Evolutionary conservation across 306 rosid genomes (phyloP).

Genomic region (Lathyrus sativus): DNA sequence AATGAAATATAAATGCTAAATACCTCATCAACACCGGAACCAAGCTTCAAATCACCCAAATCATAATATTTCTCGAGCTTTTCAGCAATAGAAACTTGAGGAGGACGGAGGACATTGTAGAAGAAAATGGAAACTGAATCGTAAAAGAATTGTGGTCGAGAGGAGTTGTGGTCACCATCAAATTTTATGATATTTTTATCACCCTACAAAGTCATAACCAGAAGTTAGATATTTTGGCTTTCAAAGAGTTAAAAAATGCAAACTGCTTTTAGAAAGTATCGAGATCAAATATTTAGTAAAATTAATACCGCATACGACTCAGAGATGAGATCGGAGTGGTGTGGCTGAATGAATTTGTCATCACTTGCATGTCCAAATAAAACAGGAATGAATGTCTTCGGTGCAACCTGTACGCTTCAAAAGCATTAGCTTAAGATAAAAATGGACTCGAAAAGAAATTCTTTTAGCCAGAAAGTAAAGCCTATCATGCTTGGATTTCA

Average conservation of each 20-base stretch:
- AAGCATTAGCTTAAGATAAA: conserved; percentile 35
- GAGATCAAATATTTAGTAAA: conserved; percentile 34
- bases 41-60: conserved; percentile 86
- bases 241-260: neutral
- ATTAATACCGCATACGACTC: conserved; percentile 69
- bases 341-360: conserved; percentile 88
- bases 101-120: conserved; percentile 90
- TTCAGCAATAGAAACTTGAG: conserved; percentile 62
- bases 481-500: no score
- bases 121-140: conserved; percentile 98
- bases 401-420: conserved; percentile 66
- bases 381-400: conserved; percentile 90
- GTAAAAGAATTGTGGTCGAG: conserved; percentile 92
- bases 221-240: conserved; percentile 30
- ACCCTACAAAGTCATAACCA: conserved; percentile 58
- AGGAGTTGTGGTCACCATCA: conserved; percentile 95
- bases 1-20: conserved; percentile 34
- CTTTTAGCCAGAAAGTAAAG: conserved; percentile 21
- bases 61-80: conserved; percentile 91
- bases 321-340: conserved; percentile 76
- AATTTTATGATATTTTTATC: conserved; percentile 87
- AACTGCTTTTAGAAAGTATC: conserved; percentile 26
- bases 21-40: conserved; percentile 84
- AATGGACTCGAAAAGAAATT: conserved; percentile 6
- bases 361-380: conserved; percentile 91